A percentile compares a stretch with the other conserved stretches of the same genome.
phyloP scores from a whole-genome alignment of 257 asterid genomes.

The Solanum clarkiae region DNA sequence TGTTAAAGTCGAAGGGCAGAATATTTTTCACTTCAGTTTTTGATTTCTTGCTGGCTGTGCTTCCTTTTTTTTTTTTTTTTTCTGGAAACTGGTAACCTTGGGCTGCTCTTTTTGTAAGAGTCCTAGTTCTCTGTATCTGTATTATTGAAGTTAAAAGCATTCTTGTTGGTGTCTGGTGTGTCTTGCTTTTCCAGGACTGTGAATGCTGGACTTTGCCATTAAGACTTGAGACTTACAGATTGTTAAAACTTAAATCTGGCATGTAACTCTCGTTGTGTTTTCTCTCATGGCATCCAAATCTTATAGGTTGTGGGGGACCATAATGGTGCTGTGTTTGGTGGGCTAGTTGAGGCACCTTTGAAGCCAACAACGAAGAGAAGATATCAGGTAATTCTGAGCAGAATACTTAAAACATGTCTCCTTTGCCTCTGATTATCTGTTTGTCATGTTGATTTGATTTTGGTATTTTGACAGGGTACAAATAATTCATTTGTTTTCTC shows the following conservation, averaged over 20 bases:
- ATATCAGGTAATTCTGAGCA: conserved; percentile 60
- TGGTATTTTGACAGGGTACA: conserved; percentile 43
- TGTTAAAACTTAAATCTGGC: background rate
- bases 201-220: background rate
- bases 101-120: background rate
- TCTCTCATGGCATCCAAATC: background rate
- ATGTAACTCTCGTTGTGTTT: background rate
- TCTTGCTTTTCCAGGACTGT: background rate
- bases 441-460: background rate
- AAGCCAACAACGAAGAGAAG: conserved; percentile 53
- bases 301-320: conserved; percentile 91
- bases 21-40: background rate
- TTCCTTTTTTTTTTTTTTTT: too few species aligned
- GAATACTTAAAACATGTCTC: background rate
- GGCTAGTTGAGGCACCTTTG: conserved; percentile 90
- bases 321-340: conserved; percentile 83
- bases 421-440: background rate
- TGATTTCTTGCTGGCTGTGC: background rate
- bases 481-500: conserved; percentile 76
- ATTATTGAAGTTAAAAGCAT: background rate
- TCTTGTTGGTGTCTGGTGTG: background rate
- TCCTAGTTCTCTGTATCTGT: background rate
- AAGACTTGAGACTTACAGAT: background rate
- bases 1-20: background rate
- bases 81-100: too few species aligned